Percentiles rank a stretch among this genome's conserved stretches.
These are phyloP conservation scores for Lojkania enalia DNA, from an alignment of 2,329 filamentous ascomycete species.

Conservation along the genomic window DNA sequence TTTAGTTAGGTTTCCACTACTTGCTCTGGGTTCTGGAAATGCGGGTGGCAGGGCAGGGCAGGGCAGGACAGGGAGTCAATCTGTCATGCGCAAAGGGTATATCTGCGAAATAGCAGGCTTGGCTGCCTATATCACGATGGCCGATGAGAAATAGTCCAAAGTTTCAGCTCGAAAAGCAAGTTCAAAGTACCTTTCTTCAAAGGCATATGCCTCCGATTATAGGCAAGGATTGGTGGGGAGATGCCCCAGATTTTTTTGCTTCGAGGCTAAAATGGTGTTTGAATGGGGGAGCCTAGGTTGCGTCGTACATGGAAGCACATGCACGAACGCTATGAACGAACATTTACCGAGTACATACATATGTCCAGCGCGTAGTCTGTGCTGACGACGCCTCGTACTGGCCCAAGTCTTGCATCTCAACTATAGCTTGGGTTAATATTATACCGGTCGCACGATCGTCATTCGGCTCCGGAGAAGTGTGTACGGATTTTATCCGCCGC, in stretches of 20 bases:
- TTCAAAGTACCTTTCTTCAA: too few species aligned
- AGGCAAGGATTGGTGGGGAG: background rate
- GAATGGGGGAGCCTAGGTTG: too few species aligned
- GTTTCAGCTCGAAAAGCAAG: background rate
- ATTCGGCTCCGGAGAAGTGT: conserved; percentile 1
- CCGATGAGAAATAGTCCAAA: too few species aligned
- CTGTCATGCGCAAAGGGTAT: background rate
- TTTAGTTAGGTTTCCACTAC: too few species aligned
- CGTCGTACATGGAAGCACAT: too few species aligned
- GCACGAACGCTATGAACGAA: too few species aligned
- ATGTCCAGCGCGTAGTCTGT: too few species aligned
- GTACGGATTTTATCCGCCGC: too few species aligned
- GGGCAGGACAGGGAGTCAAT: background rate
- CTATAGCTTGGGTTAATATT: background rate
- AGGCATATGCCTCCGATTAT: background rate
- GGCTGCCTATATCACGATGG: background rate
- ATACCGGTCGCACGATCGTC: background rate
- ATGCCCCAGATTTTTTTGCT: conserved; percentile 1
- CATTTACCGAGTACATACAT: too few species aligned
- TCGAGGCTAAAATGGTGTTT: conserved; percentile 2
- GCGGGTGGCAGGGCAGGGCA: background rate
- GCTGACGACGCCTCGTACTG: too few species aligned
- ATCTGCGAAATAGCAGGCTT: conserved; percentile 1
- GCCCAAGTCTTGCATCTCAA: too few species aligned
- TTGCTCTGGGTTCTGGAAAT: background rate